A percentile compares a stretch with the other conserved stretches of the same genome.
Evolutionary conservation across 2,329 filamentous ascomycete genomes (phyloP).

Genomic region (Beauveria sp.): DNA sequence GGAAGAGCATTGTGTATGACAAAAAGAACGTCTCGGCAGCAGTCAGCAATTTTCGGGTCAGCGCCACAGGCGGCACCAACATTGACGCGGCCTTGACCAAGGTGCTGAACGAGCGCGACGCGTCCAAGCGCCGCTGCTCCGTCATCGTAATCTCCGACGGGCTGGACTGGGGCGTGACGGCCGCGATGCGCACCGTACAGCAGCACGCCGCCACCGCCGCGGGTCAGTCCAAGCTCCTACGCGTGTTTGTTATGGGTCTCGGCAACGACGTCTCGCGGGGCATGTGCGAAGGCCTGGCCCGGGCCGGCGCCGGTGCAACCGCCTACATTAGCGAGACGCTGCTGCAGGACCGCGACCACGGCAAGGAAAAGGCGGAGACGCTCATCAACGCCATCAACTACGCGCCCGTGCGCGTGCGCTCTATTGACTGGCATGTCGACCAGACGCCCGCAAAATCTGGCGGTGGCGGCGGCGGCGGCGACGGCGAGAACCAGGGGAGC

Average conservation of each 20-base stretch:
- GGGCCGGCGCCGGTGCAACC: neutral
- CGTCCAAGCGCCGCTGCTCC: neutral
- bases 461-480: neutral
- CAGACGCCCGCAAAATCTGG: too few relatives aligned
- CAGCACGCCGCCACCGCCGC: neutral
- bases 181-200: neutral
- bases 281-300: neutral
- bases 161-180: neutral
- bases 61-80: neutral
- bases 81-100: neutral
- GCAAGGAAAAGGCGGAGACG: neutral
- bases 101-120: neutral
- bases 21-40: neutral
- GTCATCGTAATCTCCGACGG: neutral
- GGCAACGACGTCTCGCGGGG: neutral
- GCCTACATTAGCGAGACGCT: neutral
- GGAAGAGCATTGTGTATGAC: neutral
- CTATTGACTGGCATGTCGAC: neutral
- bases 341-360: neutral
- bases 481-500: too few relatives aligned
- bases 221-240: neutral
- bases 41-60: neutral
- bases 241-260: neutral
- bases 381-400: neutral
- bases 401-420: neutral